Evolutionary conservation across 176 grass and related monocot genomes (phyloP), one percentile per base, ranked within the genome.

Genomic region (Triticum timopheevii): DNA sequence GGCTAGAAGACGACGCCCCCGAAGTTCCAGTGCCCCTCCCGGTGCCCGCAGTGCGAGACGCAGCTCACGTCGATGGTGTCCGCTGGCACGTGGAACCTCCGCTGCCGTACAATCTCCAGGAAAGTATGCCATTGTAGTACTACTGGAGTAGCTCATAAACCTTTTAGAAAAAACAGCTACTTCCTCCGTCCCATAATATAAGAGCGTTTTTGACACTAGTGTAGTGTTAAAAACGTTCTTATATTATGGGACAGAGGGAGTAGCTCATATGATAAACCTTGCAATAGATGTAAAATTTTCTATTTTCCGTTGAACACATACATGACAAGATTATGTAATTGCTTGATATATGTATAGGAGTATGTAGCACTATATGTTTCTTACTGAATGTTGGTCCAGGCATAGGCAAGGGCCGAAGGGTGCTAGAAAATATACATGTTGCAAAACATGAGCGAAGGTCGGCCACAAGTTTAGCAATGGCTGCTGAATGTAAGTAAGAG

Each of bases 61-160:
- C 65, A 69, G 65, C 35, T 69, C 65, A 22, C 20, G 28, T 54
- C 80, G 3, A 82, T 35, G 80, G 80, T 69, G 27, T 35, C 80
- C 15, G 34, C 39, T 2, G 9, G 39, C 39, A 42, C 39, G 9
- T 2, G 39, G 39, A 42, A 39, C 38, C 38, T 39, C 39, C 39
- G 9, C 9, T 42, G 39, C 39, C 9, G 2, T 50, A 50, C 47
- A 16, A 50, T 35, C 22, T 78, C 2, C 76, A 36, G 76, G 76
- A 30, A 58, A 78, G 76, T 50, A 36, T 59, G 76, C 11, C 17
- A 58, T 25, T 77, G 10, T 44, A 44, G 1, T 39, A 25, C 25
- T 25, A 25, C 25, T 25, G 25, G 25, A 44, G 9, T 44, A 44
- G 40, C 10, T 44, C 40, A 45, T 45, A 45, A 45, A 45, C 44